Percentiles rank a stretch among this genome's conserved stretches.
phyloP scores from a whole-genome alignment of 2,329 filamentous ascomycete genomes.

The Epichloe sylvatica region DNA sequence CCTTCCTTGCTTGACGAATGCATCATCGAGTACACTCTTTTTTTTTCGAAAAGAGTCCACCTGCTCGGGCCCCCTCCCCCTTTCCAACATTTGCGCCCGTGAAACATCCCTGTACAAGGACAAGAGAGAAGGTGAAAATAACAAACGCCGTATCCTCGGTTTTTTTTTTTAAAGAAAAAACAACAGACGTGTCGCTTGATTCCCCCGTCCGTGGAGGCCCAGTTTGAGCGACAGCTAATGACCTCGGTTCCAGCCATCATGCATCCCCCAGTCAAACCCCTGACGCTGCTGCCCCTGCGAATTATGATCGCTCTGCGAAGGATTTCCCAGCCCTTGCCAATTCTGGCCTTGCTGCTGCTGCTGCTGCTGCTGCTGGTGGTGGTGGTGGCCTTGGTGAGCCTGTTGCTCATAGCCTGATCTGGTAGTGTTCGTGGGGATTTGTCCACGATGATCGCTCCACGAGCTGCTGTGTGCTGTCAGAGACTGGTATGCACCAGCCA shows the following conservation, averaged over 20 bases:
- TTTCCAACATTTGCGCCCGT: too few species aligned
- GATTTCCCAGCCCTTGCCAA: background rate
- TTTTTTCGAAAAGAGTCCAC: too few species aligned
- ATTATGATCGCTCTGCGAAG: background rate
- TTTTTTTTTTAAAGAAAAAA: too few species aligned
- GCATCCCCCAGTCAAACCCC: slow-evolving; percentile 5
- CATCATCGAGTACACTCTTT: too few species aligned
- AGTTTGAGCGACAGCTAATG: background rate
- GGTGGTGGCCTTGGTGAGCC: background rate
- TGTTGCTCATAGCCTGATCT: background rate
- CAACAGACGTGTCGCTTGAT: too few species aligned
- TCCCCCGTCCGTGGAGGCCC: too few species aligned
- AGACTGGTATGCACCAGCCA: background rate
- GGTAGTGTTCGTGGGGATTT: background rate
- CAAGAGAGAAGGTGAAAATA: too few species aligned
- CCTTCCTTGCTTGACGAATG: too few species aligned
- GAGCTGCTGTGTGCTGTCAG: background rate
- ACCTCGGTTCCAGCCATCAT: slow-evolving; percentile 2
- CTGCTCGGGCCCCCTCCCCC: too few species aligned
- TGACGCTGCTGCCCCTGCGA: background rate
- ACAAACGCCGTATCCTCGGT: too few species aligned
- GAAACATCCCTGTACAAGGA: too few species aligned
- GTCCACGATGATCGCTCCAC: background rate
- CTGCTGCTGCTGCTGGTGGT: background rate
- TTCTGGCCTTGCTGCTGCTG: slow-evolving; percentile 2